Conservation (phyloP, 208 protist species). For the Wallacemonas sp. region DNA sequence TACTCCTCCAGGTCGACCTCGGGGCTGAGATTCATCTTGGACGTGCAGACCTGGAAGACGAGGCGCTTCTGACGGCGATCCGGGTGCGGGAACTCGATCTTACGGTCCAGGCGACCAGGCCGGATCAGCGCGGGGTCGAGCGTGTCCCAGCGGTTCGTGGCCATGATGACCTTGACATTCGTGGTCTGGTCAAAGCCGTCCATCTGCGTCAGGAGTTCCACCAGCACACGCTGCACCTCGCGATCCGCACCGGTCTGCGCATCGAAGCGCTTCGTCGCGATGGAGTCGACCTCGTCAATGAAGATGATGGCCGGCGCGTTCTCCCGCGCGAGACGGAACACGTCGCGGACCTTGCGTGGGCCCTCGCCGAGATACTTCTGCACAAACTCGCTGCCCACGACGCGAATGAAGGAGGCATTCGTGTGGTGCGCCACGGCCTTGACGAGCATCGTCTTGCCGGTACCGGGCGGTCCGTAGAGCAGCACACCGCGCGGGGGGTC, state of each 20-base stretch:
- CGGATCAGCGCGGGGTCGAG: slow-evolving; percentile 99
- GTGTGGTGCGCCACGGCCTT: slow-evolving; percentile 99
- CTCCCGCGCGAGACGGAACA: slow-evolving; percentile 98
- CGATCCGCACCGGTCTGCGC: slow-evolving; percentile 98
- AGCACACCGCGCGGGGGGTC: slow-evolving; percentile 99
- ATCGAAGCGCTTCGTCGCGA: slow-evolving; percentile 99
- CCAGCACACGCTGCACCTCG: slow-evolving; percentile 99
- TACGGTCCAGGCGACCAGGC: slow-evolving; percentile 96
- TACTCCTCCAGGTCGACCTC: slow-evolving; percentile 98
- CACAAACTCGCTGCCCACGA: slow-evolving; percentile 99
- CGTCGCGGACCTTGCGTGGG: slow-evolving; percentile 98
- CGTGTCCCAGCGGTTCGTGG: slow-evolving; percentile 99
- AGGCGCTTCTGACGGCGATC: slow-evolving; percentile 99
- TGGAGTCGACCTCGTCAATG: slow-evolving; percentile 99
- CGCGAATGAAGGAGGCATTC: slow-evolving; percentile 97
- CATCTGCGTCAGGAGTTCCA: slow-evolving; percentile 99
- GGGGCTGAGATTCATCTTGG: slow-evolving; percentile 98
- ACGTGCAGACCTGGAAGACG: slow-evolving; percentile 99
- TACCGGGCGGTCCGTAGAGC: slow-evolving; percentile 98
- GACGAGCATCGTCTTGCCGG: slow-evolving; percentile 99
- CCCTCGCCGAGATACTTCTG: slow-evolving; percentile 99
- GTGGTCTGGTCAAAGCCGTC: slow-evolving; percentile 99
- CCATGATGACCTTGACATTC: slow-evolving; percentile 99
- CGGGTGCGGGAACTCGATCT: slow-evolving; percentile 99
- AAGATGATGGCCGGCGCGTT: slow-evolving; percentile 99